Conservation (phyloP, 1,284 basidiomycete species). For the Xerocomus cyaneibrunnescens region DNA sequence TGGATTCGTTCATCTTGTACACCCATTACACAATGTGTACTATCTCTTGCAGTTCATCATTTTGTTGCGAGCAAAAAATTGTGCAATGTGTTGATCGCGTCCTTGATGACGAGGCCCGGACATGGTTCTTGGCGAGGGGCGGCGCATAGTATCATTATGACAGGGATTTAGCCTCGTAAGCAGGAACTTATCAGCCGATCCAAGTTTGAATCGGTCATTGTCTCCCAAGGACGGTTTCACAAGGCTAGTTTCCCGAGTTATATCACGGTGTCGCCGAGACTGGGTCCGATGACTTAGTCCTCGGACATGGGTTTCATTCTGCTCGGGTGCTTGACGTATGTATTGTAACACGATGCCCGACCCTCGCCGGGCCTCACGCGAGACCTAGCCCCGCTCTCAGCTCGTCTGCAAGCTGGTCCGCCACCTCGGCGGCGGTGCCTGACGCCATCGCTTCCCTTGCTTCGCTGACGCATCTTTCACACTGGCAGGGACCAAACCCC, state of each 20-base stretch:
- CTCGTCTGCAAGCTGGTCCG: conserved; percentile 46
- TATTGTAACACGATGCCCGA: background rate
- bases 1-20: conserved; percentile 16
- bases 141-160: too few relatives aligned
- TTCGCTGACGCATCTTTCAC: conserved; percentile 62
- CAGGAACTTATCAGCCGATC: too few relatives aligned
- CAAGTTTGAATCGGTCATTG: too few relatives aligned
- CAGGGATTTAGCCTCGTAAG: too few relatives aligned
- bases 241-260: too few relatives aligned
- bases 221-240: too few relatives aligned
- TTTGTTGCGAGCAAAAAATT: background rate
- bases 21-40: conserved; percentile 11
- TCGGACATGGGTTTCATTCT: too few relatives aligned
- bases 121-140: background rate
- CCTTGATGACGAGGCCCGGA: too few relatives aligned
- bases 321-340: background rate
- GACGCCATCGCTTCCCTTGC: conserved; percentile 42
- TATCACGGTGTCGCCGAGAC: too few relatives aligned
- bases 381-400: conserved; percentile 52
- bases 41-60: background rate
- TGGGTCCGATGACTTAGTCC: too few relatives aligned
- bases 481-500: conserved; percentile 74
- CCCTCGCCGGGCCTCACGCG: conserved; percentile 35
- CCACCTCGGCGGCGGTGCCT: conserved; percentile 21
- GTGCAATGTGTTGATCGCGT: background rate